Percentiles rank a stretch among this genome's conserved stretches.
Evolutionary conservation across 352 stramenopile genomes (phyloP).

Genomic region (Globisporangium sylvaticum): DNA sequence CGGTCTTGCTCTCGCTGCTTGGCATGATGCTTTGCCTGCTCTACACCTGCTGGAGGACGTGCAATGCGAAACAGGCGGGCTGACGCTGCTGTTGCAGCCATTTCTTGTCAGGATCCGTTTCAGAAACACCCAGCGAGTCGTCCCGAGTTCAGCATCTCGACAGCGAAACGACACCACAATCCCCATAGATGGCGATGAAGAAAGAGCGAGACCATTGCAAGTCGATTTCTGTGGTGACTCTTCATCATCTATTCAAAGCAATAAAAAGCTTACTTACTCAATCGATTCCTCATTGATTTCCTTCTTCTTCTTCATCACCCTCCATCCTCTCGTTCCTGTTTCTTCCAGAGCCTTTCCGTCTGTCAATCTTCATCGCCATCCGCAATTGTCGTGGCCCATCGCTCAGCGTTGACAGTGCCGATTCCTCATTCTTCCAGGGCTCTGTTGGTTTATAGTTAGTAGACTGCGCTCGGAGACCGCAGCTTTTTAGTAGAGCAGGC

Average conservation of each 20-base stretch:
- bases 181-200: neutral
- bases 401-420: neutral
- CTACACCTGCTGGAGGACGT: slow-evolving; percentile 13
- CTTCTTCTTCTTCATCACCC: neutral
- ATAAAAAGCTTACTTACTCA: neutral
- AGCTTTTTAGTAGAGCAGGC: neutral
- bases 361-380: neutral
- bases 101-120: neutral
- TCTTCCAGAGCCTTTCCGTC: neutral
- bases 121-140: neutral
- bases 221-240: neutral
- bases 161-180: neutral
- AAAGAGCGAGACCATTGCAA: neutral
- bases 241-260: slow-evolving; percentile 3
- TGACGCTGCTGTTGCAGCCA: no score
- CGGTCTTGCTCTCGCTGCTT: slow-evolving; percentile 34
- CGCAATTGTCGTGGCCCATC: neutral
- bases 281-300: neutral
- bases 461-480: neutral
- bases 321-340: neutral
- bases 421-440: neutral
- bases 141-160: neutral
- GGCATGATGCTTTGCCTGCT: slow-evolving; percentile 16
- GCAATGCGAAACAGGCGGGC: neutral
- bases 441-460: slow-evolving; percentile 11